Conservation (phyloP, 768 basidiomycete species). For the Hirschioporus abietinus region DNA sequence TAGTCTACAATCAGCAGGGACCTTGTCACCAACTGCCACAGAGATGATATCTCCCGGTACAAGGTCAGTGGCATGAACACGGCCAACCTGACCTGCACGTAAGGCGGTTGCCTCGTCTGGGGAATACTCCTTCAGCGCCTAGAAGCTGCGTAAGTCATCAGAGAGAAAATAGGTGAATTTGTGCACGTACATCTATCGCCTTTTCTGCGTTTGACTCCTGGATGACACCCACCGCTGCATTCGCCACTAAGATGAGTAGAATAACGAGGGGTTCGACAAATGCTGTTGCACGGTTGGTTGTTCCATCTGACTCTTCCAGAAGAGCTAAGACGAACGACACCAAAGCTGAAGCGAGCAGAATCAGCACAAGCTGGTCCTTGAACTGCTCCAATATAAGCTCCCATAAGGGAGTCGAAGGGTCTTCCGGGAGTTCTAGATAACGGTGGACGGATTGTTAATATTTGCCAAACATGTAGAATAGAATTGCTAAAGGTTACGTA, state of each 20-base stretch:
- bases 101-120: constrained; percentile 93
- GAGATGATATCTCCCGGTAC: constrained; percentile 94
- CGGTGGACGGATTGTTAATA: background rate
- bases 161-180: constrained; percentile 1
- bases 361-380: constrained; percentile 97
- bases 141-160: constrained; percentile 6
- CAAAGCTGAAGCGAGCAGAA: constrained; percentile 89
- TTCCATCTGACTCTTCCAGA: constrained; percentile 68
- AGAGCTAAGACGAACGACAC: constrained; percentile 91
- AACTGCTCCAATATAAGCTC: constrained; percentile 97
- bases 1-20: constrained; percentile 92
- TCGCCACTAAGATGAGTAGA: constrained; percentile 90
- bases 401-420: constrained; percentile 88
- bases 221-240: constrained; percentile 95
- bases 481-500: constrained; percentile 24
- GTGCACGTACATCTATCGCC: constrained; percentile 84
- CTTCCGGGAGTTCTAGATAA: constrained; percentile 80
- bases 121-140: constrained; percentile 97
- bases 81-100: constrained; percentile 61
- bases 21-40: constrained; percentile 89
- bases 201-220: constrained; percentile 96
- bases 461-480: constrained; percentile 9
- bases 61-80: constrained; percentile 81
- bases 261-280: constrained; percentile 97
- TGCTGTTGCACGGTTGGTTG: constrained; percentile 42